Conservation (phyloP, 73 alveolate species). For the Tetrahymena malaccensis region DNA sequence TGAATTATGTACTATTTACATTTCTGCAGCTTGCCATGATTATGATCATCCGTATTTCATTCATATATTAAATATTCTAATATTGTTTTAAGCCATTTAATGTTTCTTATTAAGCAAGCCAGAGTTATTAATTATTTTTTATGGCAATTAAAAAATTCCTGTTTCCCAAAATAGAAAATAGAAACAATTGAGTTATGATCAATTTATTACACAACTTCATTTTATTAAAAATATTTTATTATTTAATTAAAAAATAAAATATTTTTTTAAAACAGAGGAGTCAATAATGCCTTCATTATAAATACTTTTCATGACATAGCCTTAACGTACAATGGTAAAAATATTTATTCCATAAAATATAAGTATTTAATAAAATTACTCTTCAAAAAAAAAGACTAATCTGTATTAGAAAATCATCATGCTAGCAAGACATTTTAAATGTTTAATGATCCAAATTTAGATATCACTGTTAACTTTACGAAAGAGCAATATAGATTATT, state of each 20-base stretch:
- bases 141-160: too few species aligned
- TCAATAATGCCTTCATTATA: slow-evolving; percentile 70
- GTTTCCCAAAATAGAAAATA: too few species aligned
- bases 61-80: neutral
- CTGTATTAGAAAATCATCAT: slow-evolving; percentile 74
- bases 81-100: too few species aligned
- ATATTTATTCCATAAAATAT: neutral
- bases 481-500: slow-evolving; percentile 45
- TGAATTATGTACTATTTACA: slow-evolving; percentile 59
- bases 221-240: too few species aligned
- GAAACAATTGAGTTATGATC: too few species aligned
- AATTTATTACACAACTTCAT: too few species aligned
- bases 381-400: neutral
- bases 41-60: slow-evolving; percentile 56
- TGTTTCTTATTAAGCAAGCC: too few species aligned
- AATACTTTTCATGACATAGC: slow-evolving; percentile 74
- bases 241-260: neutral
- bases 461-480: slow-evolving; percentile 48
- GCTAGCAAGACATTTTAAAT: slow-evolving; percentile 53
- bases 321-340: slow-evolving; percentile 56
- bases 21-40: slow-evolving; percentile 77
- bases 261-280: slow-evolving; percentile 30
- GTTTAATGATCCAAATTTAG: slow-evolving; percentile 19
- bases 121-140: too few species aligned
- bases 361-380: too few species aligned